Percentiles rank a stretch among this genome's conserved stretches.
Evolutionary conservation across 352 stramenopile species (phyloP).

Genomic region (Thalassiosira mediterranea): DNA sequence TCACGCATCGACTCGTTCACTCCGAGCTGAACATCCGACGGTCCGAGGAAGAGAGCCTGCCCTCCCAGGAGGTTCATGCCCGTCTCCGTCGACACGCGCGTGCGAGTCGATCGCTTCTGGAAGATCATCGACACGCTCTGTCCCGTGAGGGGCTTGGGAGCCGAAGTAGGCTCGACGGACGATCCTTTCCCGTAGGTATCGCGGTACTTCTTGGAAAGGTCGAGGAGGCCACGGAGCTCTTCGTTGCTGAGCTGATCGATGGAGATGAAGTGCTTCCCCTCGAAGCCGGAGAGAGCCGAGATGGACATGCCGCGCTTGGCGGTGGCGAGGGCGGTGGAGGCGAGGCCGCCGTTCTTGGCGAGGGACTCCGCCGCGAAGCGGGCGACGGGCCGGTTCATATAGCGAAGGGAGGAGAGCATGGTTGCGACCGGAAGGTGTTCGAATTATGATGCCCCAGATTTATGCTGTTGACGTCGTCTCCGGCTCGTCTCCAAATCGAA

Average conservation of each 20-base stretch:
- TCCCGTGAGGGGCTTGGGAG: conserved; percentile 70
- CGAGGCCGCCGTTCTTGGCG: conserved; percentile 28
- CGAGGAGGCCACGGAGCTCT: conserved; percentile 76
- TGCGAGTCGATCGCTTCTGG: conserved; percentile 82
- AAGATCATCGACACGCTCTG: conserved; percentile 83
- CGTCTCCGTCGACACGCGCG: conserved; percentile 88
- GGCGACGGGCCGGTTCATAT: conserved; percentile 21
- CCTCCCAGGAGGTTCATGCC: conserved; percentile 95
- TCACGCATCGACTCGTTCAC: conserved; percentile 94
- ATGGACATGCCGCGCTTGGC: conserved; percentile 47
- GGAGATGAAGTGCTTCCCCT: conserved; percentile 77
- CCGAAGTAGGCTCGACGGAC: conserved; percentile 33
- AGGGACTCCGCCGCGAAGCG: conserved; percentile 20
- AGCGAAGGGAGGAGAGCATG: conserved; percentile 44
- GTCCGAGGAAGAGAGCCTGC: conserved; percentile 95
- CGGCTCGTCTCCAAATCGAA: no score
- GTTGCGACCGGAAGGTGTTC: no score
- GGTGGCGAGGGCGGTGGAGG: no score
- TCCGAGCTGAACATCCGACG: conserved; percentile 97
- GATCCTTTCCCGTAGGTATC: conserved; percentile 63
- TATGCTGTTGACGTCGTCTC: no score
- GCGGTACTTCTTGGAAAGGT: conserved; percentile 75
- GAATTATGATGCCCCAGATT: no score
- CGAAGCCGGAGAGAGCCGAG: conserved; percentile 50
- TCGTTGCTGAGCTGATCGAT: conserved; percentile 82